phyloP scores from a whole-genome alignment of 2,329 filamentous ascomycete genomes.

The Septoria petroselini region DNA sequence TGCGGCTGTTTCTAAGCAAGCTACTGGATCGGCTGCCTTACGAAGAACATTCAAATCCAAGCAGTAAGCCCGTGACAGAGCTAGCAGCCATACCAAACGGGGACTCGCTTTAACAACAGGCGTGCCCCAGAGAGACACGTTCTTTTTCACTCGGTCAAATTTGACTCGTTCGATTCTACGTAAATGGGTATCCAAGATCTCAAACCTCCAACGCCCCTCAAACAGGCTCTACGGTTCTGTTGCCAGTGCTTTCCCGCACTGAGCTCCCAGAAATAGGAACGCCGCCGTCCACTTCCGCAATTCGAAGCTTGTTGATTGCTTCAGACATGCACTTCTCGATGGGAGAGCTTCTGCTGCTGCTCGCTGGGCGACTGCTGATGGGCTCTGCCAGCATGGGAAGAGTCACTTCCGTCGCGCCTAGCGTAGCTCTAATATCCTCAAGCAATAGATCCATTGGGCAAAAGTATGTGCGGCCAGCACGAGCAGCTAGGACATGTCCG shows the following conservation, averaged over 20 bases:
- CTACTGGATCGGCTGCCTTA: too few relatives aligned
- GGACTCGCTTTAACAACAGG: too few relatives aligned
- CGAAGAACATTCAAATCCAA: too few relatives aligned
- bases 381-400: constrained; percentile 60
- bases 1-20: too few relatives aligned
- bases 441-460: constrained; percentile 91
- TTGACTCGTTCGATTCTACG: neutral
- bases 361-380: constrained; percentile 6
- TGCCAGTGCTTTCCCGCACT: constrained; percentile 12
- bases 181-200: neutral
- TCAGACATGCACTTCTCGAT: constrained; percentile 21
- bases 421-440: constrained; percentile 75
- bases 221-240: constrained; percentile 24
- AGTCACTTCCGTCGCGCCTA: constrained; percentile 67
- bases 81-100: too few relatives aligned
- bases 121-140: too few relatives aligned
- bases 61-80: too few relatives aligned
- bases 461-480: constrained; percentile 75
- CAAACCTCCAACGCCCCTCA: constrained; percentile 1
- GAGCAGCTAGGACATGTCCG: constrained; percentile 83
- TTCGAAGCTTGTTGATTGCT: constrained; percentile 24
- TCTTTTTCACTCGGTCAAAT: too few relatives aligned
- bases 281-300: constrained; percentile 23
- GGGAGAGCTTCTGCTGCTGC: constrained; percentile 10
- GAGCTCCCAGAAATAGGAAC: constrained; percentile 24